Conservation (phyloP, 106 monocot genomes). For the Dioscorea dumetorum region DNA sequence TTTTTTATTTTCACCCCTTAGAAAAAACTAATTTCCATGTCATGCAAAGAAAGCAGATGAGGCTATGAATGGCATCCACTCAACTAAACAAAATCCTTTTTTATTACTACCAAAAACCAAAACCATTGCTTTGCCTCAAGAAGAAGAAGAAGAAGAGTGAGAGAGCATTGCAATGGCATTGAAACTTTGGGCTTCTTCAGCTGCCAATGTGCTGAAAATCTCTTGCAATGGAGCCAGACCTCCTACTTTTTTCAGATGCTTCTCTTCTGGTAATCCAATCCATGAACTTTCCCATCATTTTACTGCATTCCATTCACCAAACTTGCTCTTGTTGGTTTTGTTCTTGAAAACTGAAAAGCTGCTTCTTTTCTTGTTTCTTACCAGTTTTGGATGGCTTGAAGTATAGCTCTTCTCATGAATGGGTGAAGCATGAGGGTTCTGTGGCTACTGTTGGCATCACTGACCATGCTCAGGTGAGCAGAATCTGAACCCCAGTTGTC, state of each 20-base stretch:
- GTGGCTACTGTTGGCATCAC: slow-evolving; percentile 92
- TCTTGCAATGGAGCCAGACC: slow-evolving; percentile 24
- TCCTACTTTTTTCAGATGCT: slow-evolving; percentile 64
- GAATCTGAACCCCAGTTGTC: too few relatives aligned
- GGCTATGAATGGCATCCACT: too few relatives aligned
- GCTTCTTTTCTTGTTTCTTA: too few relatives aligned
- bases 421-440: slow-evolving; percentile 86
- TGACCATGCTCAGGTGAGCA: slow-evolving; percentile 86
- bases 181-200: slow-evolving; percentile 1
- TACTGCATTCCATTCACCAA: not conserved
- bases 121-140: too few relatives aligned
- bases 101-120: too few relatives aligned
- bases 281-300: not conserved
- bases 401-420: slow-evolving; percentile 75
- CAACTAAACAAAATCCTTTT: too few relatives aligned
- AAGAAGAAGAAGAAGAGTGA: not conserved
- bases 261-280: slow-evolving; percentile 58
- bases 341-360: too few relatives aligned
- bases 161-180: not conserved
- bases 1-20: too few relatives aligned
- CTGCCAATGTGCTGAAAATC: slow-evolving; percentile 27
- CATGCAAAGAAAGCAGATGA: too few relatives aligned
- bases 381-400: slow-evolving; percentile 82
- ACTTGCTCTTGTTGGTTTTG: too few relatives aligned
- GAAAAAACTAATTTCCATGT: too few relatives aligned